phyloP scores from a whole-genome alignment of 495 filamentous ascomycete species.

The Thermochaetoides thermophila region DNA sequence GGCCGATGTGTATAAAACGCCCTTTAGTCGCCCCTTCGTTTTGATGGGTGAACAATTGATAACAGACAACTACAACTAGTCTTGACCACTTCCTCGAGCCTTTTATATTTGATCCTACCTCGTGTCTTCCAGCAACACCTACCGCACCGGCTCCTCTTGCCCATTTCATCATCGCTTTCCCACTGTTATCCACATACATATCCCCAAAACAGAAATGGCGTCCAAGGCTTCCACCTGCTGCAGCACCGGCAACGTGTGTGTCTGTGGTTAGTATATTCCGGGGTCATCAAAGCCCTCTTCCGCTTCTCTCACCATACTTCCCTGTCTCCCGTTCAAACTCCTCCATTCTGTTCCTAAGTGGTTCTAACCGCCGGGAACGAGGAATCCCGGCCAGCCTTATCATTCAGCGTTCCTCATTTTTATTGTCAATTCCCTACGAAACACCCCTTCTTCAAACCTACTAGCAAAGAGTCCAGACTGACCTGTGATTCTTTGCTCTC shows the following conservation, averaged over 20 bases:
- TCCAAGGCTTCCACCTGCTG: slow-evolving; percentile 33
- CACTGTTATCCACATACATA: slow-evolving; percentile 1
- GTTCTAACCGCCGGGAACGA: too few relatives aligned
- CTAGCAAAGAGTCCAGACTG: too few relatives aligned
- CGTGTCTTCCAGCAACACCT: not conserved
- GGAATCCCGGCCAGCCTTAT: too few relatives aligned
- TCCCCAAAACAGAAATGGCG: slow-evolving; percentile 15
- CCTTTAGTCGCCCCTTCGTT: not conserved
- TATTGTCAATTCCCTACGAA: not conserved
- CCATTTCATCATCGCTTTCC: not conserved
- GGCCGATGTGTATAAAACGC: slow-evolving; percentile 12
- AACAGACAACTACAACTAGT: slow-evolving; percentile 1
- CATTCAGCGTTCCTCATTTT: too few relatives aligned
- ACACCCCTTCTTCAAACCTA: not conserved
- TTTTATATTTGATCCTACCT: not conserved
- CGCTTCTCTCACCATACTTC: too few relatives aligned
- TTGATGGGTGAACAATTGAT: not conserved
- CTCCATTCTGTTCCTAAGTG: too few relatives aligned
- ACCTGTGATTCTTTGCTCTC: not conserved
- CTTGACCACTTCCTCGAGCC: too few relatives aligned
- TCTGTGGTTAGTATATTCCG: slow-evolving; percentile 38
- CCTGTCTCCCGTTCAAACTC: too few relatives aligned
- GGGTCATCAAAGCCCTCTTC: too few relatives aligned
- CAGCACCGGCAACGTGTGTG: slow-evolving; percentile 33
- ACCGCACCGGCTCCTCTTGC: not conserved